Evolutionary conservation across 2,329 filamentous ascomycete genomes (phyloP), one percentile per base, ranked within the genome.

Genomic region (Exophiala sp.): DNA sequence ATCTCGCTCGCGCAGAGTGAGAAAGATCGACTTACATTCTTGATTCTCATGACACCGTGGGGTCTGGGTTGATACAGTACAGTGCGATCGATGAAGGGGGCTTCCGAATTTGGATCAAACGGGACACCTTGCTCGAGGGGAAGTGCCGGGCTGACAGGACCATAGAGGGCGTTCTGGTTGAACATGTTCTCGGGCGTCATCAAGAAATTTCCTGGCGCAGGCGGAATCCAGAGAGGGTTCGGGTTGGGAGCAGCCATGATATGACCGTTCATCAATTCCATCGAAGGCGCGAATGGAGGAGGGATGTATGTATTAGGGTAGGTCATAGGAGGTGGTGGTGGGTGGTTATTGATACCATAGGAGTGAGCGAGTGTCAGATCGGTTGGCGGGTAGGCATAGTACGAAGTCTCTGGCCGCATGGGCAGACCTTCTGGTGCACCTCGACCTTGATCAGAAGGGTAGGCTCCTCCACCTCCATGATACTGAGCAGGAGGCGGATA

Each of bases 21-120:
- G 24, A 27, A 27, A 10, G 29, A 10, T 39, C 34, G 35, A 63
- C 63, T 63, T 57, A 64, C 63, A 49, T 64, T 64, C 38, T 56
- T 58, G 50, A 70, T 64, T 32, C 61, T 62, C 44, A 69, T 56
- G 9, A 65, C 62, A 24, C 68, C 68, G 51, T 59, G 55, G 37
- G 50, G 44, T 13, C 55, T 49, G 16, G 60, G 60, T 22, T 48
- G 42, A 13, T 50, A 45, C 27, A 50, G 23, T 19, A 46, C 50
- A 24, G 61, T 53, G 4, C 46, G 55, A 47, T 60, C 59, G 13
- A 23, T 45, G 44, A 64, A 63, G 2, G 61, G 62, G 3, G 59
- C 42, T 14, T 54, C 23, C 1, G 51, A 49, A 21, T n/a, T 49
- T 14, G 54, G 51, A 29, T 49, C 50, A 35, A 58, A 55, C 1